phyloP scores from a whole-genome alignment of 257 asterid species.

The Henckelia pumila region DNA sequence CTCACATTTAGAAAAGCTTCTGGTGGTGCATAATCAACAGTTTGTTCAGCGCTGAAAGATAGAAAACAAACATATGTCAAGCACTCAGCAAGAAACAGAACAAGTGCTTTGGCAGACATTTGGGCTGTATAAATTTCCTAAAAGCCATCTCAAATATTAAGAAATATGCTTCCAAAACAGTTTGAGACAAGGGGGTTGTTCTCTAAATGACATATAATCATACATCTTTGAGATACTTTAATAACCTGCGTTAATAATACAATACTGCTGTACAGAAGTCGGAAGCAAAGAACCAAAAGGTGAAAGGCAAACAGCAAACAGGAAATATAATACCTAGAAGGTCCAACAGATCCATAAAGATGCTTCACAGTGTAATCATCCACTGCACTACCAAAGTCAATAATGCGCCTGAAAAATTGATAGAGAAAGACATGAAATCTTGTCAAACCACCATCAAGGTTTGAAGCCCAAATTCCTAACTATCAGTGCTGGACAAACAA shows the following conservation, averaged over 20 bases:
- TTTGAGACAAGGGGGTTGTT: neutral
- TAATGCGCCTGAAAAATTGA: constrained; percentile 71
- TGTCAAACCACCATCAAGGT: neutral
- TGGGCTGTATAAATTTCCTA: no score
- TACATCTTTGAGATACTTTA: no score
- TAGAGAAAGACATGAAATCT: constrained; percentile 15
- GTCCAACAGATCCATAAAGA: constrained; percentile 83
- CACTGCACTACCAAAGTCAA: constrained; percentile 96
- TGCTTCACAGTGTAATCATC: constrained; percentile 87
- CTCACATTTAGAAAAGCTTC: constrained; percentile 87
- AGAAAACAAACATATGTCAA: constrained; percentile 18
- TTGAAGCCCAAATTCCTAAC: constrained; percentile 26
- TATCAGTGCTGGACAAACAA: no score
- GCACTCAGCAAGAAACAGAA: constrained; percentile 18
- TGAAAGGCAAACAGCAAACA: constrained; percentile 19
- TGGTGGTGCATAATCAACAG: constrained; percentile 89
- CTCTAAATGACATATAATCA: no score
- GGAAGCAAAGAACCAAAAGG: neutral
- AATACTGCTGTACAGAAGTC: constrained; percentile 18
- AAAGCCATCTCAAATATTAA: neutral
- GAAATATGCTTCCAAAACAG: neutral
- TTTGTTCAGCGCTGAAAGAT: constrained; percentile 74
- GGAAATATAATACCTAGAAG: constrained; percentile 74
- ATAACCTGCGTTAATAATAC: neutral
- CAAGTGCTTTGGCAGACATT: constrained; percentile 3